A percentile compares a stretch with the other conserved stretches of the same genome.
Evolutionary conservation across 2,329 filamentous ascomycete species (phyloP).

Genomic region (Claviceps sorghi): DNA sequence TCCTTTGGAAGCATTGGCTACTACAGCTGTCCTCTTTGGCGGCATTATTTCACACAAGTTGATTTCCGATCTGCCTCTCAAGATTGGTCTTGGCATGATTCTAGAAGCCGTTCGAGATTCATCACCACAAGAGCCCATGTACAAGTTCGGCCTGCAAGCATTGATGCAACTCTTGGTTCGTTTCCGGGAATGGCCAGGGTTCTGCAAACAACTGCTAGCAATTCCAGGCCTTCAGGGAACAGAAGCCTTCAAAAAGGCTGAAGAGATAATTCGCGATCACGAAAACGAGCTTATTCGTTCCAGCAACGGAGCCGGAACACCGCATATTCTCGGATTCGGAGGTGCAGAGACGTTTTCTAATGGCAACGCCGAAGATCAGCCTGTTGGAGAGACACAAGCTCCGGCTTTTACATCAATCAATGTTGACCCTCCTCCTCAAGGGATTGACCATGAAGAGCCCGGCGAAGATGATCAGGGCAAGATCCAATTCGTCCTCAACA

Average conservation of each 20-base stretch:
- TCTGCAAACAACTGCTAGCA: slow-evolving; percentile 71
- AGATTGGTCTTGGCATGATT: slow-evolving; percentile 94
- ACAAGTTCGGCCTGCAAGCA: slow-evolving; percentile 93
- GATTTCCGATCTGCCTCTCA: slow-evolving; percentile 76
- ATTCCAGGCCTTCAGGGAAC: slow-evolving; percentile 73
- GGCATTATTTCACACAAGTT: slow-evolving; percentile 91
- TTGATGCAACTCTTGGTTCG: slow-evolving; percentile 75
- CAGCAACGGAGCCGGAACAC: slow-evolving; percentile 34
- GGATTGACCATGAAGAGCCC: slow-evolving; percentile 63
- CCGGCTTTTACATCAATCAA: slow-evolving; percentile 68
- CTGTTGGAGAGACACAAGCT: slow-evolving; percentile 42
- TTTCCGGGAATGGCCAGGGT: slow-evolving; percentile 87
- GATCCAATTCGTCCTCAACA: slow-evolving; percentile 92
- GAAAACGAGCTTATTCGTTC: slow-evolving; percentile 44
- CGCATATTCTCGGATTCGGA: slow-evolving; percentile 21
- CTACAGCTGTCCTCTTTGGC: slow-evolving; percentile 89
- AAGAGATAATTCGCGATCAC: slow-evolving; percentile 60
- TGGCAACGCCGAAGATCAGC: slow-evolving; percentile 51
- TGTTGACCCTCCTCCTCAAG: slow-evolving; percentile 52
- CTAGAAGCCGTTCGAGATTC: slow-evolving; percentile 89
- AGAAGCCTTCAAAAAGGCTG: slow-evolving; percentile 68
- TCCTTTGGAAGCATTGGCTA: slow-evolving; percentile 87
- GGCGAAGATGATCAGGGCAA: slow-evolving; percentile 77
- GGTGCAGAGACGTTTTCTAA: slow-evolving; percentile 46
- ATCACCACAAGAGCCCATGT: slow-evolving; percentile 75